Conservation (phyloP, 305 asterid genomes). For the Fraxinus ornus region DNA sequence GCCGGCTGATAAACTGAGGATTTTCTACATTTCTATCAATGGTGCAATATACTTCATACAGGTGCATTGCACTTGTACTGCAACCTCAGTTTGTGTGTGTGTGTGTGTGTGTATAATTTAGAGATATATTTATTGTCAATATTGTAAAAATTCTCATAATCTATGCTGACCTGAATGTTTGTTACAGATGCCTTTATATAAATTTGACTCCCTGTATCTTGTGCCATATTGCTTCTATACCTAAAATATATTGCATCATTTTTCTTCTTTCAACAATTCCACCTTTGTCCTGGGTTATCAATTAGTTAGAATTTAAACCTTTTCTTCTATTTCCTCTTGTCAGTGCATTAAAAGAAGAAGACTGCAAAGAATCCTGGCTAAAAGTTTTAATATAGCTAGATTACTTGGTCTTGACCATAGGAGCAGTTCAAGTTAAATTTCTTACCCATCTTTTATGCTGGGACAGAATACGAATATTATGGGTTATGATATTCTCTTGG, state of each 20-base stretch:
- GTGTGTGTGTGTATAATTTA: neutral
- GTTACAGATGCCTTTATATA: constrained; percentile 8
- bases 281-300: neutral
- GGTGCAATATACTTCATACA: constrained; percentile 69
- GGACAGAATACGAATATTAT: neutral
- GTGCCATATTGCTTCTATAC: neutral
- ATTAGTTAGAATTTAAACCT: constrained; percentile 7
- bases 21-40: constrained; percentile 60
- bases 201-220: constrained; percentile 3
- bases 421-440: neutral
- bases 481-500: neutral
- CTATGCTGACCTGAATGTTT: constrained; percentile 8
- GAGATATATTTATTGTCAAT: constrained; percentile 1
- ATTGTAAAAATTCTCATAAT: constrained; percentile 5
- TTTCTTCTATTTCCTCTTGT: constrained; percentile 18
- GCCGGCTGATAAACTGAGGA: constrained; percentile 85
- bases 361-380: neutral
- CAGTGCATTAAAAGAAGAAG: neutral
- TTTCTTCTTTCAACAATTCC: neutral
- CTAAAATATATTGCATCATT: neutral
- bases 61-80: constrained; percentile 42
- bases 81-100: neutral
- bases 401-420: neutral
- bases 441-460: neutral
- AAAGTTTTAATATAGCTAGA: neutral